Evolutionary conservation across 148 eudicot genomes (phyloP).

Genomic region (Chenopodium berlandieri): DNA sequence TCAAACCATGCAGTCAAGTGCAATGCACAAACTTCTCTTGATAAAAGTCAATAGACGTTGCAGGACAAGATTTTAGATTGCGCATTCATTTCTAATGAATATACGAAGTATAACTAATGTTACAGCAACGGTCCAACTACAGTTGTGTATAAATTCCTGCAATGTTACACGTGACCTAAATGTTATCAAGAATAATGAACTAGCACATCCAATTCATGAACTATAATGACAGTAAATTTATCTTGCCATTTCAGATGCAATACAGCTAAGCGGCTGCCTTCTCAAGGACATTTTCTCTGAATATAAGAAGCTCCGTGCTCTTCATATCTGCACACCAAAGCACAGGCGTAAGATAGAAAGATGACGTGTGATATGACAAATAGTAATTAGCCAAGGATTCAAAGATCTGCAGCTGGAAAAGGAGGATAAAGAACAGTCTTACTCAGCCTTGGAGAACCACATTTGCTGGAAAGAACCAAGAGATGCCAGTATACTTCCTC

Average conservation of each 20-base stretch:
- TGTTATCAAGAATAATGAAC: not conserved
- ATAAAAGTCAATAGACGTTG: not conserved
- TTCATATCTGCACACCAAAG: conserved; percentile 59
- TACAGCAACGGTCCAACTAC: not conserved
- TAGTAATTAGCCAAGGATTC: not conserved
- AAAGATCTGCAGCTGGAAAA: not conserved
- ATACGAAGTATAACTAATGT: not conserved
- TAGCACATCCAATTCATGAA: not conserved
- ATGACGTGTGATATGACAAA: not conserved
- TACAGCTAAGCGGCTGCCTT: not conserved
- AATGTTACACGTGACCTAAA: not conserved
- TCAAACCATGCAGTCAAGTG: not conserved
- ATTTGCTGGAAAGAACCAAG: conserved; percentile 97
- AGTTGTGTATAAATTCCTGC: not conserved
- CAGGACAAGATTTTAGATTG: not conserved
- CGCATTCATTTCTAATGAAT: not conserved
- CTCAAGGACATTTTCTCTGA: conserved; percentile 90
- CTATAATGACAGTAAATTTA: not conserved
- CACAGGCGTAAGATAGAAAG: not conserved
- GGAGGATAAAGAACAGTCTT: conserved; percentile 27
- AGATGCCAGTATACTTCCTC: conserved; percentile 95
- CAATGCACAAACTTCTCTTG: not conserved
- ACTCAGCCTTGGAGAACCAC: conserved; percentile 99
- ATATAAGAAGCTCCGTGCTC: conserved; percentile 89
- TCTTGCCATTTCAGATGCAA: not conserved